A percentile compares a stretch with the other conserved stretches of the same genome.
phyloP scores from a whole-genome alignment of 2,329 filamentous ascomycete genomes.

The Curvularia sp. region DNA sequence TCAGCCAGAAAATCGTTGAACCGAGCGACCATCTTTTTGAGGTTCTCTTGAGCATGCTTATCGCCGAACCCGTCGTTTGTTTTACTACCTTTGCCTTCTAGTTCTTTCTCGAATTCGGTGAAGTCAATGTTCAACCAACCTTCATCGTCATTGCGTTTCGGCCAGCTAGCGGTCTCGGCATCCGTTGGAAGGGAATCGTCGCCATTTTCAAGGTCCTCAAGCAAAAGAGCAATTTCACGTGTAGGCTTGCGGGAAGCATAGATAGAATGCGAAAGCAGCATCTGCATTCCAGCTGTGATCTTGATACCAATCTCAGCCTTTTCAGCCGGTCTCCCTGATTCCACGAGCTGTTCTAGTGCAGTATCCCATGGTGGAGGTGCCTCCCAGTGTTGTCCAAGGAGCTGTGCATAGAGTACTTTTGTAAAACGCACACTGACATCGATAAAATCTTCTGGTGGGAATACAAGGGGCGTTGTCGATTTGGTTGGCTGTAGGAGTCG shows the following conservation, averaged over 20 bases:
- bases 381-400: conserved; percentile 83
- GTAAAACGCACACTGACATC: conserved; percentile 82
- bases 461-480: conserved; percentile 61
- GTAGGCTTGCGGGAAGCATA: conserved; percentile 73
- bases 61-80: conserved; percentile 63
- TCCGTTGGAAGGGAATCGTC: conserved; percentile 75
- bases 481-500: conserved; percentile 68
- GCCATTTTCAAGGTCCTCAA: conserved; percentile 77
- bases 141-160: conserved; percentile 78
- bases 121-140: conserved; percentile 93
- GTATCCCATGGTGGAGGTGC: conserved; percentile 65
- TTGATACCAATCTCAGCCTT: conserved; percentile 82
- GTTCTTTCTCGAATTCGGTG: conserved; percentile 83
- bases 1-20: conserved; percentile 93
- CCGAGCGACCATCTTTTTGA: conserved; percentile 90
- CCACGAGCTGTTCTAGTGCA: conserved; percentile 45
- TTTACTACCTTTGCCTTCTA: conserved; percentile 60
- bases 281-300: conserved; percentile 87
- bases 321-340: conserved; percentile 47
- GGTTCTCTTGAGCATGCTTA: conserved; percentile 71
- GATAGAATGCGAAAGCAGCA: conserved; percentile 74
- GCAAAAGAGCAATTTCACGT: conserved; percentile 76
- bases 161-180: conserved; percentile 76
- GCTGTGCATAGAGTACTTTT: conserved; percentile 86
- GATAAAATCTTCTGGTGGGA: conserved; percentile 81